Percentiles rank a stretch among this genome's conserved stretches.
These are phyloP conservation scores for Tylopilus sp. DNA, from an alignment of 768 basidiomycete species.

Conservation along the genomic window DNA sequence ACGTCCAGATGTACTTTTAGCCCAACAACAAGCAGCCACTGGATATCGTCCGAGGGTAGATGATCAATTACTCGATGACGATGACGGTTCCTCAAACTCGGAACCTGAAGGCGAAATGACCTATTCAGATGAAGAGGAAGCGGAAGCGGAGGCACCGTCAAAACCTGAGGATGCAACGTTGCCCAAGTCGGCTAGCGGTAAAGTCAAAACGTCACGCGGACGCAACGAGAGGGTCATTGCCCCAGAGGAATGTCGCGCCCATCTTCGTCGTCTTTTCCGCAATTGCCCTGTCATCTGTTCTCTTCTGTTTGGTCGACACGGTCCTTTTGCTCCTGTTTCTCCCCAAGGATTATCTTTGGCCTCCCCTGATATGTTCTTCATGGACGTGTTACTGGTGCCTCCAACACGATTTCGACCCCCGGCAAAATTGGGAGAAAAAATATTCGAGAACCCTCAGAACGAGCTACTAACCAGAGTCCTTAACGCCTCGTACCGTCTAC, in stretches of 20 bases:
- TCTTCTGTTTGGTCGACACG: constrained; percentile 90
- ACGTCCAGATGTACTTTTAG: constrained; percentile 74
- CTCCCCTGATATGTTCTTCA: constrained; percentile 95
- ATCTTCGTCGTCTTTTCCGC: constrained; percentile 82
- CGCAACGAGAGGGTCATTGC: constrained; percentile 88
- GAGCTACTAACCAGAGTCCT: constrained; percentile 81
- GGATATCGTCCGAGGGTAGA: constrained; percentile 27
- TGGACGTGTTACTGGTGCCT: constrained; percentile 87
- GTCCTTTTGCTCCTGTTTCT: constrained; percentile 66
- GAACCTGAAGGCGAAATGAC: constrained; percentile 47
- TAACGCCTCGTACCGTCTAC: constrained; percentile 72
- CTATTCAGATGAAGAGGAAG: constrained; percentile 50
- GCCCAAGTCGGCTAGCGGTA: constrained; percentile 74
- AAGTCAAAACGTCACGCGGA: constrained; percentile 70
- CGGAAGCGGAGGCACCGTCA: constrained; percentile 37
- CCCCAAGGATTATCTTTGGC: constrained; percentile 61
- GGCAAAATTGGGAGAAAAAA: constrained; percentile 82
- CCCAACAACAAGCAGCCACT: constrained; percentile 33
- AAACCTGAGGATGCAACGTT: constrained; percentile 32
- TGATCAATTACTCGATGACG: constrained; percentile 33
- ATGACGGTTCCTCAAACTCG: constrained; percentile 49
- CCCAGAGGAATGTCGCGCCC: constrained; percentile 91
- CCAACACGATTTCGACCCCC: constrained; percentile 97
- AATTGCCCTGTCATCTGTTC: constrained; percentile 83
- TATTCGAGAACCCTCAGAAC: constrained; percentile 97